phyloP scores from a whole-genome alignment of 208 protist species.

The Crithidia fasciculata region DNA sequence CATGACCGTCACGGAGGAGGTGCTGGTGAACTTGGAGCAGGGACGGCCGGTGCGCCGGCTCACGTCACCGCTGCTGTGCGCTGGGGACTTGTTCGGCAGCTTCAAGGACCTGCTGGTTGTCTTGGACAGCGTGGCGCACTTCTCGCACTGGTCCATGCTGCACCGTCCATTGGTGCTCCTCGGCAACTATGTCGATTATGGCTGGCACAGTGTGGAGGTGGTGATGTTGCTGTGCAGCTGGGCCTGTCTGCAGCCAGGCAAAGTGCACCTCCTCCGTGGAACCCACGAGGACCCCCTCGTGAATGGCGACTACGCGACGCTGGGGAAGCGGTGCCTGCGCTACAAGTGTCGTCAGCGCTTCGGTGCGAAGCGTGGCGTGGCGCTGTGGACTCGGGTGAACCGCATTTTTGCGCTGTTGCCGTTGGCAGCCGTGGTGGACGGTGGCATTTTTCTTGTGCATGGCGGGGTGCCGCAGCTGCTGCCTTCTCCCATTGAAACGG shows the following conservation, averaged over 20 bases:
- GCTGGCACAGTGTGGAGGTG: slow-evolving; percentile 79
- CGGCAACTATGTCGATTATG: slow-evolving; percentile 97
- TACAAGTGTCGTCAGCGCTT: slow-evolving; percentile 78
- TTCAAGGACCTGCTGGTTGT: slow-evolving; percentile 67
- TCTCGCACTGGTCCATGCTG: slow-evolving; percentile 55
- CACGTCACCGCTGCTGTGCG: slow-evolving; percentile 61
- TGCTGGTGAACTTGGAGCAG: slow-evolving; percentile 2
- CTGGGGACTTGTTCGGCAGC: slow-evolving; percentile 76
- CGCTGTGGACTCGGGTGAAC: slow-evolving; percentile 79
- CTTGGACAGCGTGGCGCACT: slow-evolving; percentile 43
- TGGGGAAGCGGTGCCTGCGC: slow-evolving; percentile 59
- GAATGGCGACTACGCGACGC: slow-evolving; percentile 65
- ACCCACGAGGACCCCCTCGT: slow-evolving; percentile 85
- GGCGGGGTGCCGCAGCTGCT: slow-evolving; percentile 83
- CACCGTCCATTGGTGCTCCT: slow-evolving; percentile 93
- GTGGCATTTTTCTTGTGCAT: slow-evolving; percentile 83
- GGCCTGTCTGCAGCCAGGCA: slow-evolving; percentile 57
- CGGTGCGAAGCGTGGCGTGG: slow-evolving; percentile 47
- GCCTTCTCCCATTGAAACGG: background rate
- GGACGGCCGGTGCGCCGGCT: slow-evolving; percentile 43
- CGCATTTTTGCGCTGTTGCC: slow-evolving; percentile 74
- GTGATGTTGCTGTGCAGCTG: slow-evolving; percentile 78
- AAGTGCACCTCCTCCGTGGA: slow-evolving; percentile 87
- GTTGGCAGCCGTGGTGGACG: slow-evolving; percentile 86
- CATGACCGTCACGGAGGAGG: slow-evolving; percentile 2